Evolutionary conservation across 176 grass and related monocot genomes (phyloP), one percentile per base, ranked within the genome.

Genomic region (Puya raimondii): DNA sequence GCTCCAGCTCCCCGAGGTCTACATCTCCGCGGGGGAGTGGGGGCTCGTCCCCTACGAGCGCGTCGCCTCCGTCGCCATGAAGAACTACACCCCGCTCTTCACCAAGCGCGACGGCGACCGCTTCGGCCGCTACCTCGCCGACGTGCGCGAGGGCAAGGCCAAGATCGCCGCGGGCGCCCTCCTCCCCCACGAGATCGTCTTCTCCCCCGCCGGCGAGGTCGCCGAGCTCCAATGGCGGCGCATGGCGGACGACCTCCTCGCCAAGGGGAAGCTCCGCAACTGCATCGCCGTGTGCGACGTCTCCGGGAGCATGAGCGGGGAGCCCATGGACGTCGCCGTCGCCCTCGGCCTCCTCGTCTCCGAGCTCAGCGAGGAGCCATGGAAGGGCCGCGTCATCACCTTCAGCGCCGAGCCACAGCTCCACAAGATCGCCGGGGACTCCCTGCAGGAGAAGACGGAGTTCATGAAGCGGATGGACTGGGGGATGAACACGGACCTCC

Each of bases 281-380:
- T 96, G 82, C 81, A n/a, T 96, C 23, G 84, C 87, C 33, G 87
- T 91, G 27, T 96, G 91, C 73, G 91, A 96, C 58, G 87, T 96
- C 17, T 96, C 87, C 1, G 81, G 70, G 23, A 96, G 91, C 80
- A 96, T 96, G 91, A 1, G 0, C 6, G 91, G 87, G 6, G 20
- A 47, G 3, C 87, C 87, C 64, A 87, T 91, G 87, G 79, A 90
- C 12, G 84, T 91, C 12, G 82, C 79, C 84, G 73, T 96, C 48
- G 87, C 91, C 8, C 84, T 96, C 2, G 91, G 91, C 9, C 78
- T 96, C 56, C 91, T 96, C 51, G 70, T 96, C 2, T 91, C 84
- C 0, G 91, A 96, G 67, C 81, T 96, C 63, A 85, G 84, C 76
- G 91, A 85, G 27, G 79, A 87, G 47, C 91, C 91, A 26, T 96